Percentiles rank a stretch among this genome's conserved stretches.
phyloP scores from a whole-genome alignment of 1,139 yeast species.

The Nakaseomyces sp. region DNA sequence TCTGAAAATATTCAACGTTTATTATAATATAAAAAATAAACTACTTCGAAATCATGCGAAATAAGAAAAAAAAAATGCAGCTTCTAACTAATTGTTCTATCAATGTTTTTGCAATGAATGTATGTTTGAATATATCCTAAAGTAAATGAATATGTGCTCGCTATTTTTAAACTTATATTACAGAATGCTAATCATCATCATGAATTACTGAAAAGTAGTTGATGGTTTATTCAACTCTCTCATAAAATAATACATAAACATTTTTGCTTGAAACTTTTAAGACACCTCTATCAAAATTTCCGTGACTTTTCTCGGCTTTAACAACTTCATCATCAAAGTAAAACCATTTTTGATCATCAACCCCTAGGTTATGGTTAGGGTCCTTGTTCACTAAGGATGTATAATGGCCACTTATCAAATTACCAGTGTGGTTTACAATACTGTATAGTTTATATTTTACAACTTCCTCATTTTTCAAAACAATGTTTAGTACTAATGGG shows the following conservation, averaged over 20 bases:
- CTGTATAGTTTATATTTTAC: conserved; percentile 49
- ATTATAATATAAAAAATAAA: too few species aligned
- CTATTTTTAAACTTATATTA: neutral
- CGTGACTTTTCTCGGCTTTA: conserved; percentile 40
- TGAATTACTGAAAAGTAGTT: too few species aligned
- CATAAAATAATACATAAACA: conserved; percentile 62
- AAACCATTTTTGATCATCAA: conserved; percentile 47
- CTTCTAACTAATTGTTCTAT: too few species aligned
- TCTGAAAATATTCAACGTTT: neutral
- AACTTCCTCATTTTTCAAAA: conserved; percentile 35
- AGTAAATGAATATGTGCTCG: too few species aligned
- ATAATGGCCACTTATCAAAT: conserved; percentile 65
- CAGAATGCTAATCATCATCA: too few species aligned
- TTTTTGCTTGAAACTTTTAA: conserved; percentile 43
- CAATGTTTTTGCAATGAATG: too few species aligned
- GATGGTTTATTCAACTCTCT: conserved; percentile 30
- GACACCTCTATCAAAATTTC: conserved; percentile 36
- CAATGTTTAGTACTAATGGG: conserved; percentile 45
- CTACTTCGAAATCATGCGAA: too few species aligned
- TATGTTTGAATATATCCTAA: too few species aligned
- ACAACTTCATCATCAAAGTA: conserved; percentile 65
- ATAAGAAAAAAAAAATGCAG: too few species aligned
- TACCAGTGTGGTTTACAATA: conserved; percentile 63
- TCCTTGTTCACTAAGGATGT: conserved; percentile 55
- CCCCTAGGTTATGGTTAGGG: conserved; percentile 27